phyloP scores from a whole-genome alignment of 331 rosid genomes.

The Dryas integrifolia region DNA sequence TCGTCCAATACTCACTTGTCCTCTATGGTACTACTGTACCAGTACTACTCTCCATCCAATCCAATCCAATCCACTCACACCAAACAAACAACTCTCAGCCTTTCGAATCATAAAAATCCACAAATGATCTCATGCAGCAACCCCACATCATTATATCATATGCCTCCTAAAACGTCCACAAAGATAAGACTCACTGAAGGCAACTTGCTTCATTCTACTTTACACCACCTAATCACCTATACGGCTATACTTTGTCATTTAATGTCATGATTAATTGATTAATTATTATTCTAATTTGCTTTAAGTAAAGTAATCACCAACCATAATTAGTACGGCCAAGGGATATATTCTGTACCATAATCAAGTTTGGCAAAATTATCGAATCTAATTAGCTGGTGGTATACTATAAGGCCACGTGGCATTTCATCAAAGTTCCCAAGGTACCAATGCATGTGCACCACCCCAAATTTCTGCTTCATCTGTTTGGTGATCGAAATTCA shows the following conservation, averaged over 20 bases:
- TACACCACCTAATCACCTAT: slow-evolving; percentile 3
- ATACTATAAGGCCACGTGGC: neutral
- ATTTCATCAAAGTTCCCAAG: slow-evolving; percentile 5
- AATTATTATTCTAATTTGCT: neutral
- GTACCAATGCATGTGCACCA: slow-evolving; percentile 14
- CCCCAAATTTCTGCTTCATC: slow-evolving; percentile 2
- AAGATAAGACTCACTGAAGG: neutral
- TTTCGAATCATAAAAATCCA: slow-evolving; percentile 2
- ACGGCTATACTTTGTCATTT: neutral
- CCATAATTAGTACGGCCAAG: slow-evolving; percentile 15
- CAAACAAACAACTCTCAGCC: slow-evolving; percentile 20
- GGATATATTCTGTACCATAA: slow-evolving; percentile 16
- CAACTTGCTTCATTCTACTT: neutral
- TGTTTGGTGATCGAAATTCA: neutral
- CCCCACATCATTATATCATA: slow-evolving; percentile 5
- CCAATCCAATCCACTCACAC: neutral
- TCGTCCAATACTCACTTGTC: neutral
- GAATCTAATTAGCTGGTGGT: slow-evolving; percentile 17
- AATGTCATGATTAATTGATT: neutral
- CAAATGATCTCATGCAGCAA: slow-evolving; percentile 7
- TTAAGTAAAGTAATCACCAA: neutral
- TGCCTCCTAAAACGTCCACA: neutral
- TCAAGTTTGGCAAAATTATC: neutral
- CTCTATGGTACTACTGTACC: neutral
- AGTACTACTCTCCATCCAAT: neutral